Percentiles rank a stretch among this genome's conserved stretches.
These are phyloP conservation scores for Quillaja saponaria DNA, from an alignment of 306 rosid species.

Conservation along the genomic window DNA sequence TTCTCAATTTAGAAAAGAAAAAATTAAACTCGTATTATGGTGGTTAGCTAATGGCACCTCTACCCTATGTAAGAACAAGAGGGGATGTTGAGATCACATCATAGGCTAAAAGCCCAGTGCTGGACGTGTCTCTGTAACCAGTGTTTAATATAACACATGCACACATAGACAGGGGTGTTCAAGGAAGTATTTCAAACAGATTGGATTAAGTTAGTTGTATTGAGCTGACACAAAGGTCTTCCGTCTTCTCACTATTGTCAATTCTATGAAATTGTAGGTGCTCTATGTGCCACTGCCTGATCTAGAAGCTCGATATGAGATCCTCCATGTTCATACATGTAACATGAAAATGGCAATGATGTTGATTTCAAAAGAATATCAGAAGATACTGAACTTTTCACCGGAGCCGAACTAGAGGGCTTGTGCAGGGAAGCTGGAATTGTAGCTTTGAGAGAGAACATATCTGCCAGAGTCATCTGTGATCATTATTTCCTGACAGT, in stretches of 20 bases:
- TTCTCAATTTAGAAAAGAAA: too few relatives aligned
- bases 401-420: constrained; percentile 90
- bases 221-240: constrained; percentile 1
- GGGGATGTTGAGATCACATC: too few relatives aligned
- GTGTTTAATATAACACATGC: neutral
- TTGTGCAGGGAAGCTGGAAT: constrained; percentile 85
- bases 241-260: constrained; percentile 7
- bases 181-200: constrained; percentile 4
- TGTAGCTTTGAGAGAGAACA: constrained; percentile 81
- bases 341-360: constrained; percentile 52
- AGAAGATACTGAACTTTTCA: constrained; percentile 72
- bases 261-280: constrained; percentile 49
- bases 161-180: neutral
- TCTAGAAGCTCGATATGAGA: constrained; percentile 76
- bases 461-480: constrained; percentile 53
- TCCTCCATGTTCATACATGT: constrained; percentile 73
- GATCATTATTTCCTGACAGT: constrained; percentile 67
- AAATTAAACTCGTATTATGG: too few relatives aligned
- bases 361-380: constrained; percentile 72
- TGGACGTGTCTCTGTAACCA: too few relatives aligned
- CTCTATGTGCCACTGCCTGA: constrained; percentile 94
- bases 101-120: too few relatives aligned
- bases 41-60: too few relatives aligned
- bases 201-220: constrained; percentile 2
- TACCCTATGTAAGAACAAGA: too few relatives aligned